These are phyloP conservation scores for Colletotrichum sp. DNA, from an alignment of 2,329 filamentous ascomycete species.

Conservation along the genomic window DNA sequence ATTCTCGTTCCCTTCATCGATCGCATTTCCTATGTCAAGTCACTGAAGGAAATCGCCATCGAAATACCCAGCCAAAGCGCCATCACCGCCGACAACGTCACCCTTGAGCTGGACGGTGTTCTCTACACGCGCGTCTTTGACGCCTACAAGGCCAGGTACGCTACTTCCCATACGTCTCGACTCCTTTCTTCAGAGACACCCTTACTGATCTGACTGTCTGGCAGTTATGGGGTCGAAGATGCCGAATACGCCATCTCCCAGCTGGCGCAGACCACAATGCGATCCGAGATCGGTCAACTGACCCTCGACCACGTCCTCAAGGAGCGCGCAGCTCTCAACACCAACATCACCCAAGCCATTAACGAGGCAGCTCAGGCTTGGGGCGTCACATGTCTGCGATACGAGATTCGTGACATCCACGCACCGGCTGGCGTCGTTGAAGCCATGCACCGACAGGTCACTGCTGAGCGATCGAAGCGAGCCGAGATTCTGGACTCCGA, in stretches of 20 bases:
- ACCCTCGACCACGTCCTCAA: slow-evolving; percentile 97
- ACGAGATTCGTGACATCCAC: slow-evolving; percentile 98
- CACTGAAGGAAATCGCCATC: slow-evolving; percentile 92
- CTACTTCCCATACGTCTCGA: neutral
- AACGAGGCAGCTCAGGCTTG: slow-evolving; percentile 97
- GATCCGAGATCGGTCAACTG: slow-evolving; percentile 95
- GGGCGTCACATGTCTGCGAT: slow-evolving; percentile 94
- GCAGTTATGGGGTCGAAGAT: slow-evolving; percentile 95
- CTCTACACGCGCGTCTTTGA: slow-evolving; percentile 96
- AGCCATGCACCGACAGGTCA: slow-evolving; percentile 98
- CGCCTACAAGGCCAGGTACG: slow-evolving; percentile 92
- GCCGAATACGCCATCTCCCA: slow-evolving; percentile 99
- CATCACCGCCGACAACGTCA: slow-evolving; percentile 98
- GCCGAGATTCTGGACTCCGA: slow-evolving; percentile 98
- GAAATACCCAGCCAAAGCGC: slow-evolving; percentile 98
- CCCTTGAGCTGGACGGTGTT: slow-evolving; percentile 92
- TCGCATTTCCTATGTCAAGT: slow-evolving; percentile 97
- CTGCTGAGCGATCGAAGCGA: slow-evolving; percentile 94
- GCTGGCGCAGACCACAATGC: slow-evolving; percentile 98
- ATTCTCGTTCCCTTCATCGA: slow-evolving; percentile 90
- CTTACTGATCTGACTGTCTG: neutral
- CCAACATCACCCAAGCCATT: slow-evolving; percentile 98
- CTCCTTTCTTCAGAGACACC: too few relatives aligned
- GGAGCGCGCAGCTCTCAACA: slow-evolving; percentile 94
- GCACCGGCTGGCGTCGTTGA: slow-evolving; percentile 91